phyloP scores from a whole-genome alignment of 139 green algal genomes.

The Gonium pectorale region DNA sequence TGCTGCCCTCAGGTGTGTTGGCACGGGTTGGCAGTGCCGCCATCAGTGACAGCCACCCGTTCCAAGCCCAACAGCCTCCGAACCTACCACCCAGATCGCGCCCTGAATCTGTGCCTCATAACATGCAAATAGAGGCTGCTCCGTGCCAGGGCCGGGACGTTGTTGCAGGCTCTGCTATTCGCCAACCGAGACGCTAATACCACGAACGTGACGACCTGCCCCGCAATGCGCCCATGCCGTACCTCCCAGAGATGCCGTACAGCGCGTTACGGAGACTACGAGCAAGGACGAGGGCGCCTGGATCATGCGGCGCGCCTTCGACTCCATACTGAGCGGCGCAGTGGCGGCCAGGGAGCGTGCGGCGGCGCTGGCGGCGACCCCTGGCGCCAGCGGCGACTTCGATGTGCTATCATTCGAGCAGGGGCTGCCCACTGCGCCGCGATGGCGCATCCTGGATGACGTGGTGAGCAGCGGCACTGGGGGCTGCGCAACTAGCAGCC shows the following conservation, averaged over 20 bases:
- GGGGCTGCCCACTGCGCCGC: background rate
- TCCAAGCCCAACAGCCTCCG: too few species aligned
- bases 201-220: too few species aligned
- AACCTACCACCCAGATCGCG: too few species aligned
- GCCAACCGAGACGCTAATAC: too few species aligned
- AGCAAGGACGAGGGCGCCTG: constrained; percentile 35
- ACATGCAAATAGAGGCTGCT: too few species aligned
- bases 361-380: background rate
- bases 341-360: constrained; percentile 8
- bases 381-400: background rate
- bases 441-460: constrained; percentile 23
- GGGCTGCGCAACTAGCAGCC: too few species aligned
- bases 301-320: constrained; percentile 41
- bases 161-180: too few species aligned
- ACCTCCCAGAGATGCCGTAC: background rate
- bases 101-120: too few species aligned
- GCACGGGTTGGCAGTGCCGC: background rate
- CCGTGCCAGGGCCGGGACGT: too few species aligned
- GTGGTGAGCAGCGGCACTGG: constrained; percentile 20
- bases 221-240: background rate
- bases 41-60: too few species aligned
- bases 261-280: background rate
- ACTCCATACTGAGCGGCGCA: constrained; percentile 35
- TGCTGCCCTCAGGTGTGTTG: background rate
- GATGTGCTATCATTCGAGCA: constrained; percentile 8